phyloP scores from a whole-genome alignment of 345 rosid genomes.

The Melaleuca alternifolia region DNA sequence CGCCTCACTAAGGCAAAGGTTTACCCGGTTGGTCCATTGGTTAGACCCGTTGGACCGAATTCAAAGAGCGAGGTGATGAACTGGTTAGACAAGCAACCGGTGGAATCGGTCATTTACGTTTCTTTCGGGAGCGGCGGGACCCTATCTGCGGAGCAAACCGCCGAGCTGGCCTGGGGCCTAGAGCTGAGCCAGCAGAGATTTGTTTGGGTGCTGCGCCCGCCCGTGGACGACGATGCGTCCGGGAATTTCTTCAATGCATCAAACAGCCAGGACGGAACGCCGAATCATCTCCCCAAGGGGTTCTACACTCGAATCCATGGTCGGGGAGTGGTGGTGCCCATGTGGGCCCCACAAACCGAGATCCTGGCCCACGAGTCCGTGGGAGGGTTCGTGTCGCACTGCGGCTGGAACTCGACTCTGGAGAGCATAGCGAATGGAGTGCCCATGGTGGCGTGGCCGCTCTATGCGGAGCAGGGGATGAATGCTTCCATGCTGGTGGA shows the following conservation, averaged over 20 bases:
- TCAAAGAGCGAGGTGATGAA: not conserved
- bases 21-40: conserved; percentile 17
- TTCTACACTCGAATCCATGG: conserved; percentile 25
- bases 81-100: conserved; percentile 43
- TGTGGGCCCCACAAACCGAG: conserved; percentile 59
- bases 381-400: conserved; percentile 62
- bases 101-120: conserved; percentile 40
- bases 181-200: conserved; percentile 26
- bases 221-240: not conserved
- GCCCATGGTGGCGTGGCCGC: conserved; percentile 53
- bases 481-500: conserved; percentile 39
- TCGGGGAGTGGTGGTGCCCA: conserved; percentile 29
- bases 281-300: conserved; percentile 40
- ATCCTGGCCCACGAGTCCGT: conserved; percentile 39
- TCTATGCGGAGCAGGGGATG: conserved; percentile 49
- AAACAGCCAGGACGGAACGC: not conserved
- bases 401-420: conserved; percentile 67
- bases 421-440: conserved; percentile 45
- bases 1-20: not conserved
- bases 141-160: conserved; percentile 15
- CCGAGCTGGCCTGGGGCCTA: conserved; percentile 29
- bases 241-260: conserved; percentile 6
- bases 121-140: conserved; percentile 81
- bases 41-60: not conserved
- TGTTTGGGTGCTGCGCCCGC: not conserved